phyloP scores from a whole-genome alignment of 805 yeast genomes.

The Wickerhamomyces hampshirensis region DNA sequence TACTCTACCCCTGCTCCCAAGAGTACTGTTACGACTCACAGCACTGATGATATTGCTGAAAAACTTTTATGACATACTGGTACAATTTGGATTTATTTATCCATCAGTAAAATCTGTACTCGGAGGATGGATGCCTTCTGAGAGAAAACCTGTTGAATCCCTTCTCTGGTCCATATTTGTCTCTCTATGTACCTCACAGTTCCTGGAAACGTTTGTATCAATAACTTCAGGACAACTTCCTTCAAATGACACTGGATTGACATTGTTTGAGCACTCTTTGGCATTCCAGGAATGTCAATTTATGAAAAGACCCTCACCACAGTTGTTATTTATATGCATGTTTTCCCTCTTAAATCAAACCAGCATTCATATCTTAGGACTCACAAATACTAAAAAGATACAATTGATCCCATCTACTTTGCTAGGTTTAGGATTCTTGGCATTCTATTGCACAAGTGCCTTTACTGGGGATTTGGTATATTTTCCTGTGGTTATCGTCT shows the following conservation, averaged over 20 bases:
- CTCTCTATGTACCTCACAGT: slow-evolving; percentile 55
- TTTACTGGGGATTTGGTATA: slow-evolving; percentile 35
- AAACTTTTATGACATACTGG: slow-evolving; percentile 19
- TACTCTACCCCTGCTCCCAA: slow-evolving; percentile 19
- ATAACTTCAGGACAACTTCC: slow-evolving; percentile 53
- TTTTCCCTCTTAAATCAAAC: slow-evolving; percentile 57
- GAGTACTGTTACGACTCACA: slow-evolving; percentile 32
- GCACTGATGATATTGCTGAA: slow-evolving; percentile 30
- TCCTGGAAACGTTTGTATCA: slow-evolving; percentile 60
- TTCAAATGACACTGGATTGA: slow-evolving; percentile 59
- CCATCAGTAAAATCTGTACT: neutral
- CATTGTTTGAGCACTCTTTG: slow-evolving; percentile 70
- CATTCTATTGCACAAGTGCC: slow-evolving; percentile 39
- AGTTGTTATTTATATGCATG: slow-evolving; percentile 44
- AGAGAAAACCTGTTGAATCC: slow-evolving; percentile 30
- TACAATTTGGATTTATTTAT: slow-evolving; percentile 7
- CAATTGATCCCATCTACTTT: slow-evolving; percentile 61
- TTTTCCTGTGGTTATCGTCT: slow-evolving; percentile 51
- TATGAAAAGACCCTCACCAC: slow-evolving; percentile 46
- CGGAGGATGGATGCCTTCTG: slow-evolving; percentile 5
- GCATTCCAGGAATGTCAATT: slow-evolving; percentile 70
- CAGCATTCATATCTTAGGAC: slow-evolving; percentile 57
- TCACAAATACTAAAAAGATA: slow-evolving; percentile 46
- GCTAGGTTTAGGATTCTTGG: slow-evolving; percentile 49
- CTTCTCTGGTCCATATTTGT: slow-evolving; percentile 56